Evolutionary conservation across 2,329 filamentous ascomycete species (phyloP).

Genomic region (Pseudogymnoascus sp.): DNA sequence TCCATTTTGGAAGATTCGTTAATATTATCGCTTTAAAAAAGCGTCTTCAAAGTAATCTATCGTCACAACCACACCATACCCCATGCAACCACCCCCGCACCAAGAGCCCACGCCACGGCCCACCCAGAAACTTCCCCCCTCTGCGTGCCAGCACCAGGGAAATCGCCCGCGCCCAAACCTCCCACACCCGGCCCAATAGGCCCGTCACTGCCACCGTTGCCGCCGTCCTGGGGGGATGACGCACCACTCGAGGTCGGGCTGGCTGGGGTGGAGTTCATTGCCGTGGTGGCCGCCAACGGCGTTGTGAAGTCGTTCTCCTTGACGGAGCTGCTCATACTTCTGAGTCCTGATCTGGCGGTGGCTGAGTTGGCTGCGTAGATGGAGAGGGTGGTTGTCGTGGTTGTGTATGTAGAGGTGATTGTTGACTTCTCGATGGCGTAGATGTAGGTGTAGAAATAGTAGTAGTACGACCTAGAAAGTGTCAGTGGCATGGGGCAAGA

Average conservation of each 20-base stretch:
- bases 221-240: not conserved
- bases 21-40: no score
- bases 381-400: not conserved
- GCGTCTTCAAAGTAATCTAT: not conserved
- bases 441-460: not conserved
- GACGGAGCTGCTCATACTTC: not conserved
- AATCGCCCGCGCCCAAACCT: not conserved
- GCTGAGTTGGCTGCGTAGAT: not conserved
- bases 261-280: not conserved
- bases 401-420: not conserved
- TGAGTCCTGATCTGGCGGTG: not conserved
- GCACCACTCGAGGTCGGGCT: not conserved
- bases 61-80: slow-evolving; percentile 3
- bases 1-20: no score
- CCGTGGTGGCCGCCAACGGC: not conserved
- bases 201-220: not conserved
- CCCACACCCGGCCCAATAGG: not conserved
- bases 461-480: not conserved
- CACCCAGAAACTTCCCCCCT: not conserved
- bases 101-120: not conserved
- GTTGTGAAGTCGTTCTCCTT: not conserved
- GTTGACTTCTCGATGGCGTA: not conserved
- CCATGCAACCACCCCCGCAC: not conserved
- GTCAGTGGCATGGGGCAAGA: not conserved
- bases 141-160: not conserved